Evolutionary conservation across 2,329 filamentous ascomycete genomes (phyloP), one percentile per base, ranked within the genome.

Genomic region (Kalmusia sp.): DNA sequence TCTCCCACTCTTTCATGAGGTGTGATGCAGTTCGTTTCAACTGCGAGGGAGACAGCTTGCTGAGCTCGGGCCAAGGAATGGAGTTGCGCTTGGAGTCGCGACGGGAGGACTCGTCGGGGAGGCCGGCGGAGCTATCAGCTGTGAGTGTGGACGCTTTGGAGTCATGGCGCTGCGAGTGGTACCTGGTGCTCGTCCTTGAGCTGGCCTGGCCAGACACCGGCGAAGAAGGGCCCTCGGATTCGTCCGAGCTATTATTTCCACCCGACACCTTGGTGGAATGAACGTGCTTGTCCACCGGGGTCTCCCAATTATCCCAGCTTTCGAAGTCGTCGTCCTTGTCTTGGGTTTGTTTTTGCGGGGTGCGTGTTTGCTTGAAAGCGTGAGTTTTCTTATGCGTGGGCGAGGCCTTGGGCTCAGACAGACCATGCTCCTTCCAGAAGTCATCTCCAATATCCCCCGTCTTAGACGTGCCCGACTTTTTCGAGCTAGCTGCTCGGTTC

Each of bases 1-100:
- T 91, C 77, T 98, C 93, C 91, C 92, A 96, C 70, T 96, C 92
- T 59, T 87, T 89, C 86, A 97, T 92, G 52, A 96, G 81, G 57
- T 89, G 90, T 30, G 87, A 90, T n/a, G 93, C 91, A 1, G 91
- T 93, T 31, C 87, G 84, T 70, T 92, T 91, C 62, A 97, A 78
- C 64, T 91, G 92, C 62, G 86, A 87, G 0, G 92, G 90, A 7
- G 86, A 84, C 35, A 92, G 77, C 59, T 88, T 87, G 69, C 87
- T 87, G 51, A 96, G 82, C 41, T 88, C 84, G 43, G 87, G 87
- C 77, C 91, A 91, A 24, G 89, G 77, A 6, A 81, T 73, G 2
- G 78, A 74, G 51, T 76, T 77, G 46, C 70, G 68, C 46, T 73
- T 73, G 5, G 57, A 41, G 46, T 72, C 65, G 46, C 64, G 64